phyloP scores from a whole-genome alignment of 139 green algal species.

The Desmodesmus armatus region DNA sequence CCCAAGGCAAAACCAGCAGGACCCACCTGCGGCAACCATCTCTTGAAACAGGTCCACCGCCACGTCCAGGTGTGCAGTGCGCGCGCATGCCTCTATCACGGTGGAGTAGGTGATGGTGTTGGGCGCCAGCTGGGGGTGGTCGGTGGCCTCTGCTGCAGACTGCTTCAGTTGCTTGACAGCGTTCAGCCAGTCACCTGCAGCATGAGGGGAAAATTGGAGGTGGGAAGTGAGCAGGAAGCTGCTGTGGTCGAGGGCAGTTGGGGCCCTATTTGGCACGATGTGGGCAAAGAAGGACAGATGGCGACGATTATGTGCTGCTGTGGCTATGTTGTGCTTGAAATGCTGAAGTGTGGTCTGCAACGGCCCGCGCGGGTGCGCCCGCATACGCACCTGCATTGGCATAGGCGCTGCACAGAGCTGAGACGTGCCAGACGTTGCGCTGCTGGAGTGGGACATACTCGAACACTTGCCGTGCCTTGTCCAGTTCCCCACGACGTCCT shows the following conservation, averaged over 20 bases:
- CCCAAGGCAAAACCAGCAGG: neutral
- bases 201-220: too few species aligned
- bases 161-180: neutral
- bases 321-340: too few species aligned
- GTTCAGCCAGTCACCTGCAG: neutral
- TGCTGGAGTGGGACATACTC: neutral
- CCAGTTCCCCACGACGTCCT: neutral
- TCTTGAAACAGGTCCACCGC: neutral
- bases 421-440: constrained; percentile 22
- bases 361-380: too few species aligned
- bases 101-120: constrained; percentile 20
- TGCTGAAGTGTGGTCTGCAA: too few species aligned
- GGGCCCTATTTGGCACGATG: too few species aligned
- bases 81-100: neutral
- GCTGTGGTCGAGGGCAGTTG: too few species aligned
- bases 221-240: too few species aligned
- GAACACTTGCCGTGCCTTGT: constrained; percentile 4
- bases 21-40: constrained; percentile 5
- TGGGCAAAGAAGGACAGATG: too few species aligned
- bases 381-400: neutral
- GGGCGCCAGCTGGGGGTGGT: neutral
- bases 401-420: neutral
- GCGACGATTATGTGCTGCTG: too few species aligned
- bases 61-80: neutral
- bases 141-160: neutral